Evolutionary conservation across 2,329 filamentous ascomycete genomes (phyloP).

Genomic region (Peltaster fructicola): DNA sequence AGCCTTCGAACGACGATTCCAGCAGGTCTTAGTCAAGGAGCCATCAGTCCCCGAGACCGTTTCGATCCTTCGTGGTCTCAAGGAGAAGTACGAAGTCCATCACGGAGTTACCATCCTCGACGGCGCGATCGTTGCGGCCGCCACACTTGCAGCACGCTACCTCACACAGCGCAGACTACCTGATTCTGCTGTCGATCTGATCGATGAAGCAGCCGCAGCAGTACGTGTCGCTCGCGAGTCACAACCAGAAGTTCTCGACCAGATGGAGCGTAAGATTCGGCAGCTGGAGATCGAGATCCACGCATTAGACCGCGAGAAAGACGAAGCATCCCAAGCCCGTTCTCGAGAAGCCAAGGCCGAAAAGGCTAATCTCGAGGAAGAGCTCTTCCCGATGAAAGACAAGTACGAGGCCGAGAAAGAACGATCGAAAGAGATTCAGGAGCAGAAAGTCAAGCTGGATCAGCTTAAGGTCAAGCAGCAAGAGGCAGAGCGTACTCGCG

Average conservation of each 20-base stretch:
- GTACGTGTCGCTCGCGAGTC: conserved; percentile 91
- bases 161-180: conserved; percentile 79
- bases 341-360: conserved; percentile 73
- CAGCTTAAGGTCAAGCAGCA: conserved; percentile 80
- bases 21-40: conserved; percentile 95
- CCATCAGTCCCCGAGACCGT: conserved; percentile 76
- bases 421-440: conserved; percentile 79
- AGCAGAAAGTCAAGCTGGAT: conserved; percentile 89
- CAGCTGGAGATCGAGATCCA: conserved; percentile 97
- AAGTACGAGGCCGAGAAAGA: conserved; percentile 92
- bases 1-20: conserved; percentile 95
- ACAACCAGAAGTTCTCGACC: conserved; percentile 89
- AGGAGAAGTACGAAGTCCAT: conserved; percentile 95
- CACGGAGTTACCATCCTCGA: conserved; percentile 95
- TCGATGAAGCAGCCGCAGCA: conserved; percentile 93
- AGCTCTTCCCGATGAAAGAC: conserved; percentile 75
- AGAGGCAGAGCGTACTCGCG: conserved; percentile 73
- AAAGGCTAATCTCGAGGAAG: conserved; percentile 85
- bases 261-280: conserved; percentile 71
- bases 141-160: conserved; percentile 84
- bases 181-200: conserved; percentile 89
- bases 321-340: conserved; percentile 75
- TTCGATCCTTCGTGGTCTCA: conserved; percentile 93
- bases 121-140: conserved; percentile 75
- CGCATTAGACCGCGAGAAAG: conserved; percentile 81